phyloP scores from a whole-genome alignment of 257 asterid species.

The Euphrasia confusa region DNA sequence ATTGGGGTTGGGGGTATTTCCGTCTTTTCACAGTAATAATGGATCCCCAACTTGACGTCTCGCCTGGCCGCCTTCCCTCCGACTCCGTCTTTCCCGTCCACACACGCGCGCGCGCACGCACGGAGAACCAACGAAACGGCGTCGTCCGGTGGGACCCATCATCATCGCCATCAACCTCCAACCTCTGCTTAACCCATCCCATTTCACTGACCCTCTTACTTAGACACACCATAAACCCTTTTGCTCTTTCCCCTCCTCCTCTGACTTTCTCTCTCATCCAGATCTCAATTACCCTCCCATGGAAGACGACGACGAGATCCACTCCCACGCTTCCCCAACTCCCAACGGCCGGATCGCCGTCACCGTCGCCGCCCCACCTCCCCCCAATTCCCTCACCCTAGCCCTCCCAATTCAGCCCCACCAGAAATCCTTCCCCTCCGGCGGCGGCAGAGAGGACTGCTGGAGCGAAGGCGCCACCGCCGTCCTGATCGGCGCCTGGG shows the following conservation, averaged over 20 bases:
- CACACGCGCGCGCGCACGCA: neutral
- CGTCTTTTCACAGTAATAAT: no score
- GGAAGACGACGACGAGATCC: slow-evolving; percentile 75
- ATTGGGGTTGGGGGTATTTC: no score
- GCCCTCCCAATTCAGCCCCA: slow-evolving; percentile 58
- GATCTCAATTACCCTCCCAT: slow-evolving; percentile 26
- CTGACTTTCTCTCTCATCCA: slow-evolving; percentile 23
- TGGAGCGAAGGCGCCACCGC: slow-evolving; percentile 93
- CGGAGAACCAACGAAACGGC: neutral
- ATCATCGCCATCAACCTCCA: slow-evolving; percentile 1
- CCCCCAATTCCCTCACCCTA: slow-evolving; percentile 41
- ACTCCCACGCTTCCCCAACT: slow-evolving; percentile 37
- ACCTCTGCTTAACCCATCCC: slow-evolving; percentile 11
- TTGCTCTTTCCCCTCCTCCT: slow-evolving; percentile 11
- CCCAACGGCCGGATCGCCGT: slow-evolving; percentile 69
- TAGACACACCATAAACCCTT: neutral
- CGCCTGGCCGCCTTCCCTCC: slow-evolving; percentile 13
- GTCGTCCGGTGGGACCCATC: slow-evolving; percentile 22
- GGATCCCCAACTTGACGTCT: slow-evolving; percentile 2
- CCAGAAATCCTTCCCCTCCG: slow-evolving; percentile 31
- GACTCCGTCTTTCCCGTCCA: slow-evolving; percentile 27
- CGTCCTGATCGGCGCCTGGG: slow-evolving; percentile 82
- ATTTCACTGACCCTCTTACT: slow-evolving; percentile 1
- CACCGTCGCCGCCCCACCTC: slow-evolving; percentile 51
- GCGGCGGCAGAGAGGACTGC: slow-evolving; percentile 76